Evolutionary conservation across 208 protist species (phyloP), one percentile per base, ranked within the genome.

Genomic region (Trypanosoma conorhini): DNA sequence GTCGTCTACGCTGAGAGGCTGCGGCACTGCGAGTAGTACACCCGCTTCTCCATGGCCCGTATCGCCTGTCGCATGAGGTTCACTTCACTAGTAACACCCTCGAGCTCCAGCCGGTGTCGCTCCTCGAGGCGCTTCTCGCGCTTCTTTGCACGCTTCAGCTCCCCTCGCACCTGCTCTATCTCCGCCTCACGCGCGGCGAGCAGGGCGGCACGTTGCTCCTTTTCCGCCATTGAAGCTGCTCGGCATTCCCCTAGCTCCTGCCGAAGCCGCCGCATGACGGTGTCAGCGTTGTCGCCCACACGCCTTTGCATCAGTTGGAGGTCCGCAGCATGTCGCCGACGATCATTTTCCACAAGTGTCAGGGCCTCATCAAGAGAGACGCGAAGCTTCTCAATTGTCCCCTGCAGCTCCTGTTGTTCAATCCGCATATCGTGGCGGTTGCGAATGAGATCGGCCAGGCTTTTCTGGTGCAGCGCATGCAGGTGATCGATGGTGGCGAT

Each of bases 41-140:
- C 77, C 22, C 76, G 69, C 64, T 88, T 89, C 76, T 95, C 85
- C 81, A 95, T 83, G 40, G 81, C 74, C 54, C 87, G 86, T 59
- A 95, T 62, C 12, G 82, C 77, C 68, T 92, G 83, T 50, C 85
- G 84, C 89, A 95, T 92, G 38, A 90, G 59, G 60, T 85, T 80
- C 50, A 92, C 75, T 66, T 95, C 86, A 42, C 81, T 95, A 50
- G 79, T 76, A 22, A 92, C 83, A n/a, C 89, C 89, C 1, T 81
- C 67, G 76, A 82, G 73, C 77, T 88, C 89, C 17, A 95, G 69
- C 52, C 62, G 68, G 50, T 87, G 79, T 4, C 87, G 79, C 79
- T 83, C 74, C 74, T 87, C 85, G 2, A 72, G 65, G 5, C 83
- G 79, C 22, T 52, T 35, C 8, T 72, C 67, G 42, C 74, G 74